Evolutionary conservation across 2,329 filamentous ascomycete genomes (phyloP).

Genomic region (Hymenoscyphus fructigenus): DNA sequence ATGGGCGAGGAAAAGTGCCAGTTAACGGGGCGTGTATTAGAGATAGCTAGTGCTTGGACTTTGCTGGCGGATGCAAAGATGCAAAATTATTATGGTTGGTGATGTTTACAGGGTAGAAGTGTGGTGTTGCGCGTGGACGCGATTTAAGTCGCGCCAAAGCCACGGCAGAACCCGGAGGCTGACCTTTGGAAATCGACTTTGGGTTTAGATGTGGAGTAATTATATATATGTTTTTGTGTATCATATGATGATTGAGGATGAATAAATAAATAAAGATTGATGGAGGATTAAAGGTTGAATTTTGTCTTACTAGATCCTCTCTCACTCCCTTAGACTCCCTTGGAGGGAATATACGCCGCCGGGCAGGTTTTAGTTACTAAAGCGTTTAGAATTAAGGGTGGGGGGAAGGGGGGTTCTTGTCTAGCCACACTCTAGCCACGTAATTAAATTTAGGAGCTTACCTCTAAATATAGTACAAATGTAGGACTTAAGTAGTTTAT

Average conservation of each 20-base stretch:
- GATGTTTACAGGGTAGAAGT: background rate
- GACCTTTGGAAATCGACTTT: background rate
- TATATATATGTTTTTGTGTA: background rate
- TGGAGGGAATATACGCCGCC: too few relatives aligned
- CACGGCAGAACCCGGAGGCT: too few relatives aligned
- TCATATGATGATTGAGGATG: background rate
- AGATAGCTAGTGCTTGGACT: background rate
- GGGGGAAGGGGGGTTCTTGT: too few relatives aligned
- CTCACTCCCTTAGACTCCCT: background rate
- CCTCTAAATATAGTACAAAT: too few relatives aligned
- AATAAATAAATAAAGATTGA: too few relatives aligned
- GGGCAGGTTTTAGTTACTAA: too few relatives aligned
- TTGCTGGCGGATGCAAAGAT: background rate
- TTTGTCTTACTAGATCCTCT: background rate
- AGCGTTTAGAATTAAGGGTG: too few relatives aligned
- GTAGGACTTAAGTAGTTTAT: too few relatives aligned
- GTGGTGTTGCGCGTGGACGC: background rate
- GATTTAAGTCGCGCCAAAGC: background rate
- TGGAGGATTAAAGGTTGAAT: background rate
- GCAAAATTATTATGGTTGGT: conserved; percentile 2
- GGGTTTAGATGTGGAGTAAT: background rate
- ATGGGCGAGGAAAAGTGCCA: background rate
- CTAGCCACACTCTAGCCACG: too few relatives aligned
- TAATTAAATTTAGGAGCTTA: too few relatives aligned
- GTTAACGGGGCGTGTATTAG: background rate